Evolutionary conservation across 345 rosid species (phyloP), one percentile per base, ranked within the genome.

Genomic region (Eucalyptus sp.): DNA sequence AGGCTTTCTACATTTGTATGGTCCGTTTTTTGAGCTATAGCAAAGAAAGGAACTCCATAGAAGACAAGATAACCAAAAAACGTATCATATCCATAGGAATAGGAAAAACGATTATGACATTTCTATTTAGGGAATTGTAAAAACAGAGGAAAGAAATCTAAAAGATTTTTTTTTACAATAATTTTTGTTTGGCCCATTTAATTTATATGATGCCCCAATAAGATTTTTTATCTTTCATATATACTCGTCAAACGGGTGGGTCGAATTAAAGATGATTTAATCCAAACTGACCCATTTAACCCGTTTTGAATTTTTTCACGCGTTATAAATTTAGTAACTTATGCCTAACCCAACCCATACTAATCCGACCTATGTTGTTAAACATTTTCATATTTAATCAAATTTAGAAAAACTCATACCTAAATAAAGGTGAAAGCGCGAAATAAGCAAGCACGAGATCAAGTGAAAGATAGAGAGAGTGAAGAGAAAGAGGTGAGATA

Each of bases 321-420:
- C 13, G 24, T 1, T 22, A 24, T 24, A 56, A 56, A 56, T 56
- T 24, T 56, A 56, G 13, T 56, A 56, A 56, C 62, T 56, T 1
- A 0, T 56, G 29, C 1, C 12, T 10, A 0, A 9, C 27, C 27
- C 6, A 56, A 22, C 5, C 27, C 25, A 56, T 56, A 56, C 12
- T 56, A 0, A 56, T 0, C 12, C 1, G 0, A 56, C 29, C 6
- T 56, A 22, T 56, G 4, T 56, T 56, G 12, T 24, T 56, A 56
- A 56, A 22, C 13, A 56, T 56, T 56, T 56, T 56, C 62, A 56
- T 56, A 22, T 24, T 56, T 56, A 8, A 24, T 24, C 13, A 56
- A 56, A 24, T 56, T 24, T 56, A 56, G 13, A 3, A 56, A 24
- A 1, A 24, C 11, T 56, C 62, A 56, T 56, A 56, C 13, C 62